A percentile compares a stretch with the other conserved stretches of the same genome.
These are phyloP conservation scores for Cryphonectria carpinicola DNA, from an alignment of 2,329 filamentous ascomycete species.

Conservation along the genomic window DNA sequence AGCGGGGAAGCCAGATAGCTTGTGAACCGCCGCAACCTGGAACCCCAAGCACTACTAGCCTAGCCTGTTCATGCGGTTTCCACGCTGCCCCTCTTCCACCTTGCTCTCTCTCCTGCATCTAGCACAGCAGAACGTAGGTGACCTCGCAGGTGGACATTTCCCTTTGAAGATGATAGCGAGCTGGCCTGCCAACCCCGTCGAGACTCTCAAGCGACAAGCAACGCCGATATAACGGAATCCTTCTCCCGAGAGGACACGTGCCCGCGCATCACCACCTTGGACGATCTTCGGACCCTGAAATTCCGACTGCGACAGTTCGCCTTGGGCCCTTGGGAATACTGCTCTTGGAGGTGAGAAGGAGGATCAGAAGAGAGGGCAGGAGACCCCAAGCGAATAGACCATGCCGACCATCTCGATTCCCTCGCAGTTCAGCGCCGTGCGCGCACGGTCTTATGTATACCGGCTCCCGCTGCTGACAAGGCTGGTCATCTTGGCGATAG, in stretches of 20 bases:
- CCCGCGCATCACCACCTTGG: slow-evolving; percentile 4
- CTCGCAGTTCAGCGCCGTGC: slow-evolving; percentile 66
- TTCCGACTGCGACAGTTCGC: background rate
- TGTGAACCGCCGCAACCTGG: background rate
- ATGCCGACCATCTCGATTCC: slow-evolving; percentile 42
- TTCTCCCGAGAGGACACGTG: slow-evolving; percentile 14
- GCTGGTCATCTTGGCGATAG: slow-evolving; percentile 66
- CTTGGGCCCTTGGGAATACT: background rate
- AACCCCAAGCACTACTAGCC: too few species aligned
- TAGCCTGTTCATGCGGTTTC: slow-evolving; percentile 13
- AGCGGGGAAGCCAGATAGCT: slow-evolving; percentile 18
- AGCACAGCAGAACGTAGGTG: slow-evolving; percentile 5
- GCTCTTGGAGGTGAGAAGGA: background rate
- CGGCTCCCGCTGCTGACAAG: slow-evolving; percentile 90
- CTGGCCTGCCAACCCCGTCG: background rate
- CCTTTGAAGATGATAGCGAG: slow-evolving; percentile 24
- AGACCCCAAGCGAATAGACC: slow-evolving; percentile 3
- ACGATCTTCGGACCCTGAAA: background rate
- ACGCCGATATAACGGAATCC: slow-evolving; percentile 11
- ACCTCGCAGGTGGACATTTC: slow-evolving; percentile 6
- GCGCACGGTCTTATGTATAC: slow-evolving; percentile 79
- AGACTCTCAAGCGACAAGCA: slow-evolving; percentile 6
- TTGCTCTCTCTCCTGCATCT: slow-evolving; percentile 3
- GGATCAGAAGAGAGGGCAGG: background rate
- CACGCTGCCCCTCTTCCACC: background rate